These are phyloP conservation scores for Acanthochlamys bracteata DNA, from an alignment of 106 monocot species.

Conservation along the genomic window DNA sequence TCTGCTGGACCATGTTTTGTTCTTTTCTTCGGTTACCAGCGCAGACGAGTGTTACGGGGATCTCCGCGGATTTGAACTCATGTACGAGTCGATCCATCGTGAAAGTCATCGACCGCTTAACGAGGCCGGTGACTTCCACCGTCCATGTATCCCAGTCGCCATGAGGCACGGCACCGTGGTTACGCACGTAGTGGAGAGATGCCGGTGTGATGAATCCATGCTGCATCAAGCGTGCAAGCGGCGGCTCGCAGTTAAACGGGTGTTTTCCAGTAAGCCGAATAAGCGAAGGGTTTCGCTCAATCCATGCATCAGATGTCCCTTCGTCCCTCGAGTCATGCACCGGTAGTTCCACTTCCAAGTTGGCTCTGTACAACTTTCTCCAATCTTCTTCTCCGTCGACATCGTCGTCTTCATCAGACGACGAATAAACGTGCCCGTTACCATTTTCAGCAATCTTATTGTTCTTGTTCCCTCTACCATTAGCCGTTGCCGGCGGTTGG, in stretches of 20 bases:
- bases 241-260: constrained; percentile 90
- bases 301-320: constrained; percentile 67
- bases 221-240: constrained; percentile 58
- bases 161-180: constrained; percentile 80
- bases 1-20: constrained; percentile 84
- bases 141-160: constrained; percentile 57
- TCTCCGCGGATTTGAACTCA: constrained; percentile 41
- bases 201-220: constrained; percentile 89
- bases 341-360: constrained; percentile 25
- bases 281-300: constrained; percentile 56
- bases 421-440: not conserved
- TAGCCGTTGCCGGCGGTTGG: not conserved
- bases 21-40: constrained; percentile 95
- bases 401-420: constrained; percentile 10
- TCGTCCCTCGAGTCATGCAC: constrained; percentile 56
- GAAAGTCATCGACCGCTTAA: constrained; percentile 33
- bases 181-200: constrained; percentile 87
- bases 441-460: not conserved
- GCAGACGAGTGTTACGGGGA: constrained; percentile 91
- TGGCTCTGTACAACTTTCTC: not conserved
- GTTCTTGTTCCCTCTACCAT: no score
- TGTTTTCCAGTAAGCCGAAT: constrained; percentile 94
- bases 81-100: constrained; percentile 55
- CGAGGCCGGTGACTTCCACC: constrained; percentile 59
- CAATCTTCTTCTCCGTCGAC: constrained; percentile 25